Percentiles rank a stretch among this genome's conserved stretches.
Evolutionary conservation across 116 monocot genomes (phyloP).

Genomic region (Cymodocea nodosa): DNA sequence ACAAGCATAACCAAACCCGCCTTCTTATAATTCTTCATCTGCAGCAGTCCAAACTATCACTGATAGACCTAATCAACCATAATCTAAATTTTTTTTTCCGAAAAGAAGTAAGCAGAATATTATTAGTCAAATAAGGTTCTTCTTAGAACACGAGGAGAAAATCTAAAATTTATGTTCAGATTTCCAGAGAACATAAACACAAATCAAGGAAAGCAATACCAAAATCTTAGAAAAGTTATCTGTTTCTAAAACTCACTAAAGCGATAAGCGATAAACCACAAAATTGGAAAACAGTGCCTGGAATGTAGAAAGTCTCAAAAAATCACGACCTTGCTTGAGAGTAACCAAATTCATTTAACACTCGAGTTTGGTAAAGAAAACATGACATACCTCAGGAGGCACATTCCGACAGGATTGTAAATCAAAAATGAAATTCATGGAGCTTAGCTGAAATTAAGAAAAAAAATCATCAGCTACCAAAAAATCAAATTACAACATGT

Average conservation of each 20-base stretch:
- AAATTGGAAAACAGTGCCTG: too few relatives aligned
- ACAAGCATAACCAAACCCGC: slow-evolving; percentile 62
- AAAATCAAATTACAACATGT: background rate
- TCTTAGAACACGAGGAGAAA: too few relatives aligned
- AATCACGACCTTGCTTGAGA: too few relatives aligned
- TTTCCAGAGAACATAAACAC: background rate
- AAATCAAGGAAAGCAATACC: background rate
- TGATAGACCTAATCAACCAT: background rate
- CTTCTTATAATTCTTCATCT: slow-evolving; percentile 58
- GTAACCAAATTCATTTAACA: too few relatives aligned
- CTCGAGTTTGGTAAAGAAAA: background rate
- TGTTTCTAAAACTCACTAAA: background rate
- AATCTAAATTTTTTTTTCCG: too few relatives aligned
- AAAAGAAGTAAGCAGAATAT: too few relatives aligned
- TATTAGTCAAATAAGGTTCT: too few relatives aligned
- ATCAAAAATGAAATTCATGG: slow-evolving; percentile 55
- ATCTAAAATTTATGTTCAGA: background rate
- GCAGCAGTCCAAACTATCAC: slow-evolving; percentile 7
- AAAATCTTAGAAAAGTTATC: background rate
- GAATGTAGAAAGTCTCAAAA: too few relatives aligned
- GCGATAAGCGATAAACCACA: background rate
- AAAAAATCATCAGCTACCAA: background rate
- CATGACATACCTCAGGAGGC: slow-evolving; percentile 51
- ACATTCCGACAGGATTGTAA: slow-evolving; percentile 26
- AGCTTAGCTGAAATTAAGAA: slow-evolving; percentile 58